These are phyloP conservation scores for Leccinum obscurum DNA, from an alignment of 768 basidiomycete species.

Conservation along the genomic window DNA sequence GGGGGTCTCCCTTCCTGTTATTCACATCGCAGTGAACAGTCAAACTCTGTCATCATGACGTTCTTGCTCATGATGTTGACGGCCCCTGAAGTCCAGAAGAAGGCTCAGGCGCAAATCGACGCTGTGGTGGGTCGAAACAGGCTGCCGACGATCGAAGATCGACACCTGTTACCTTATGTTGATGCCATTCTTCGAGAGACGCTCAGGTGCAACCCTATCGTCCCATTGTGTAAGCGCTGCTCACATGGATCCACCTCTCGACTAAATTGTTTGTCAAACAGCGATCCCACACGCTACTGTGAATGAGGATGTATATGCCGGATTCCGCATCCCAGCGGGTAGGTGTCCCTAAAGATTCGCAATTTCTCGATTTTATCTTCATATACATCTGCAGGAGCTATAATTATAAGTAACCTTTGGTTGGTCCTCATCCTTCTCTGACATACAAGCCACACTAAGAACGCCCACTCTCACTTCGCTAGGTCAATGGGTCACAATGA, in stretches of 20 bases:
- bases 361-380: neutral
- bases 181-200: slow-evolving; percentile 24
- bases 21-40: slow-evolving; percentile 12
- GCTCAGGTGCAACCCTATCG: slow-evolving; percentile 15
- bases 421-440: neutral
- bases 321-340: slow-evolving; percentile 52
- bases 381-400: slow-evolving; percentile 14
- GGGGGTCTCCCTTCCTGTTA: neutral
- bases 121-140: slow-evolving; percentile 13
- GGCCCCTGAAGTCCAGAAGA: slow-evolving; percentile 17
- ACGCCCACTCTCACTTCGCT: neutral
- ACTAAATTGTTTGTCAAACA: neutral
- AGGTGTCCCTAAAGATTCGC: neutral
- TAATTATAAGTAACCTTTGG: slow-evolving; percentile 22
- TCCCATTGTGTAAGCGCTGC: slow-evolving; percentile 17
- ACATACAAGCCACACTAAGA: neutral
- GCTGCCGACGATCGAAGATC: slow-evolving; percentile 18
- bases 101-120: slow-evolving; percentile 26
- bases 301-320: slow-evolving; percentile 43
- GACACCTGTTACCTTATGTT: slow-evolving; percentile 20
- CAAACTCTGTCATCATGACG: slow-evolving; percentile 23
- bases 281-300: slow-evolving; percentile 35
- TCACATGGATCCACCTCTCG: neutral
- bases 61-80: slow-evolving; percentile 24
- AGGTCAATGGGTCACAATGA: slow-evolving; percentile 27